Evolutionary conservation across 305 asterid species (phyloP), one percentile per base, ranked within the genome.

Genomic region (Caryopteris hybrid): DNA sequence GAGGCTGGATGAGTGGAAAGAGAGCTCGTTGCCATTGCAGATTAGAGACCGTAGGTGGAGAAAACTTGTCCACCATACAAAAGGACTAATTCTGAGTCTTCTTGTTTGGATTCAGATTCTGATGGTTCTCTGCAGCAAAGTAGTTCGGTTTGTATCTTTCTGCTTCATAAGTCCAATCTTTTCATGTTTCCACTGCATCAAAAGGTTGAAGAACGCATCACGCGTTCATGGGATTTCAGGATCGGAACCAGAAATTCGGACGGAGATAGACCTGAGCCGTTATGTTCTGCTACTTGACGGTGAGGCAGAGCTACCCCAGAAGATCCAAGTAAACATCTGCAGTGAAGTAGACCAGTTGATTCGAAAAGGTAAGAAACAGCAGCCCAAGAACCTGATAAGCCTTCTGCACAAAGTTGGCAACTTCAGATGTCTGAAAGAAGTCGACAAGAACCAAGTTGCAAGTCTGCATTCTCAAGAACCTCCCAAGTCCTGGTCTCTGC

Each of bases 201-300:
- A 13, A 14, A 16, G 2, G 5, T 16, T 16, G 8, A 36, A 33
- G 31, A n/a, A n/a, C 17, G 17, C 11, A 12, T 43, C 50, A n/a
- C 50, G 18, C 4, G 8, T 43, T 43, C 50, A 43, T n/a, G 50
- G 50, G 50, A 14, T 5, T 13, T 8, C 50, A 13, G 64, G 2
- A 18, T n/a, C 13, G 7, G 69, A 68, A 57, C 11, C 66, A 13
- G 12, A 39, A 12, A 22, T 17, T 12, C 71, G 11, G 4, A 34
- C 33, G 11, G 48, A 20, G 51, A 11, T 45, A 1, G 78, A 79
- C 14, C 65, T 71, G 13, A 66, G 68, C 10, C 42, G 42, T 1
- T 82, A 67, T 7, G 77, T 74, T 42, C 13, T 82, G 9, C 79
- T 59, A 17, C 84, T 79, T 14, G 79, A 76, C 51, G 78, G 82